Evolutionary conservation across 2,329 filamentous ascomycete genomes (phyloP).

Genomic region (Rhynchosporium graminicola): DNA sequence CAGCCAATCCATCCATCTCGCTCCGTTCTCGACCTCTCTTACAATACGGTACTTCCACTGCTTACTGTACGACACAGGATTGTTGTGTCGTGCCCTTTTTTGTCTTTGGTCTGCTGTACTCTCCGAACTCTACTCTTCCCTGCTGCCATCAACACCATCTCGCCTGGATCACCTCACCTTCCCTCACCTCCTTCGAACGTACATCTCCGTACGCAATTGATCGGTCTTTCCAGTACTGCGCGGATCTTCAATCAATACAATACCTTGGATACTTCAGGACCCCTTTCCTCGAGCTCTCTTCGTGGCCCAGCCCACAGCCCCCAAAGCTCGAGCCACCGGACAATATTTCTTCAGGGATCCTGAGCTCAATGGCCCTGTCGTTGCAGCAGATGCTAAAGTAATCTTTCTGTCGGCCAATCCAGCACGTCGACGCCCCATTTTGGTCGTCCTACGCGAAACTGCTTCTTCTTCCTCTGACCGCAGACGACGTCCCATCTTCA

Average conservation of each 20-base stretch:
- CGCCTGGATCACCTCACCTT: too few species aligned
- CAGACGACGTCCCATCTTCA: slow-evolving; percentile 17
- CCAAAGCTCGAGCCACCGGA: slow-evolving; percentile 13
- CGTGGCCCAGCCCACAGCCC: slow-evolving; percentile 9
- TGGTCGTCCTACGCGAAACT: slow-evolving; percentile 24
- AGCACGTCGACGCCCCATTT: slow-evolving; percentile 21
- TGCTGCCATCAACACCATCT: too few species aligned
- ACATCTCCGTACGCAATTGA: not conserved
- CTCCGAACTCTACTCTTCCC: too few species aligned
- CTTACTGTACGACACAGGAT: too few species aligned
- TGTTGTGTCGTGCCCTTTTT: too few species aligned
- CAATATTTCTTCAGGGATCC: slow-evolving; percentile 9
- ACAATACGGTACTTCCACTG: too few species aligned
- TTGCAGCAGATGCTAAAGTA: slow-evolving; percentile 24
- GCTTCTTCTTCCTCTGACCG: slow-evolving; percentile 15
- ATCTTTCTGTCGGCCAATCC: slow-evolving; percentile 28
- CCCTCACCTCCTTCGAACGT: not conserved
- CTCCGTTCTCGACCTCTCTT: too few species aligned
- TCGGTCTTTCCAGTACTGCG: not conserved
- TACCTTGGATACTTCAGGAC: not conserved
- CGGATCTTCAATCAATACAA: not conserved
- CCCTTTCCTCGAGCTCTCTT: slow-evolving; percentile 9
- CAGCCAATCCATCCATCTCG: too few species aligned
- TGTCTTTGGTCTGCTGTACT: too few species aligned
- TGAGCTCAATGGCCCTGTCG: slow-evolving; percentile 9